Conservation (phyloP, 345 rosid species). For the Bruguiera sexangula region DNA sequence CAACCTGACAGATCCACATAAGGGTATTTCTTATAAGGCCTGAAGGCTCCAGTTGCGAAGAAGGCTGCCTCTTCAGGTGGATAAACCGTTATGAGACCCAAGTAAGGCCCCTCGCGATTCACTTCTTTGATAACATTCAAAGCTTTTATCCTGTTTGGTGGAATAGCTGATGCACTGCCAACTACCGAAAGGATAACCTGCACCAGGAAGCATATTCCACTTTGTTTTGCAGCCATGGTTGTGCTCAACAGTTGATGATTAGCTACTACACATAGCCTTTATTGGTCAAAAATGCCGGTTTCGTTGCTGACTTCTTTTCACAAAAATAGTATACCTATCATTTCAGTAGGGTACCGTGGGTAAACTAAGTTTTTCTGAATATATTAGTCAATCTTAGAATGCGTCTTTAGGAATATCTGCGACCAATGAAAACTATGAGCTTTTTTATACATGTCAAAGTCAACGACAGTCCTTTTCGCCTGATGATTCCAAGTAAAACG, state of each 20-base stretch:
- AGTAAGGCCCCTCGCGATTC: constrained; percentile 42
- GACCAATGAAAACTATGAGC: too few relatives aligned
- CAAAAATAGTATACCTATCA: too few relatives aligned
- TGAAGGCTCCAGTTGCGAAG: constrained; percentile 32
- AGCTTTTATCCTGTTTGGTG: constrained; percentile 11
- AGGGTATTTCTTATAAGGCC: constrained; percentile 28
- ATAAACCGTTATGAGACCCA: constrained; percentile 46
- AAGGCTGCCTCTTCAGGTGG: constrained; percentile 44
- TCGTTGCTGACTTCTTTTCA: not conserved
- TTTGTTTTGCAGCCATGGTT: constrained; percentile 17
- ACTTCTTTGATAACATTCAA: constrained; percentile 22
- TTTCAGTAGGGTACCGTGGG: too few relatives aligned
- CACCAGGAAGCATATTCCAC: not conserved
- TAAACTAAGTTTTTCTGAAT: too few relatives aligned
- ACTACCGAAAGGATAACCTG: not conserved
- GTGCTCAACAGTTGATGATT: not conserved
- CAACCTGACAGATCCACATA: constrained; percentile 48
- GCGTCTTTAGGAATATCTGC: too few relatives aligned
- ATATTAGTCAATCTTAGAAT: too few relatives aligned
- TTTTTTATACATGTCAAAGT: too few relatives aligned
- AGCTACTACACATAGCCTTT: not conserved
- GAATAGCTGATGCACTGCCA: constrained; percentile 17
- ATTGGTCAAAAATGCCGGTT: not conserved
- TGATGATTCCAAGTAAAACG: too few relatives aligned
- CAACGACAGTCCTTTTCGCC: too few relatives aligned